phyloP scores from a whole-genome alignment of 768 basidiomycete species.

The Naganishia friedmannii region DNA sequence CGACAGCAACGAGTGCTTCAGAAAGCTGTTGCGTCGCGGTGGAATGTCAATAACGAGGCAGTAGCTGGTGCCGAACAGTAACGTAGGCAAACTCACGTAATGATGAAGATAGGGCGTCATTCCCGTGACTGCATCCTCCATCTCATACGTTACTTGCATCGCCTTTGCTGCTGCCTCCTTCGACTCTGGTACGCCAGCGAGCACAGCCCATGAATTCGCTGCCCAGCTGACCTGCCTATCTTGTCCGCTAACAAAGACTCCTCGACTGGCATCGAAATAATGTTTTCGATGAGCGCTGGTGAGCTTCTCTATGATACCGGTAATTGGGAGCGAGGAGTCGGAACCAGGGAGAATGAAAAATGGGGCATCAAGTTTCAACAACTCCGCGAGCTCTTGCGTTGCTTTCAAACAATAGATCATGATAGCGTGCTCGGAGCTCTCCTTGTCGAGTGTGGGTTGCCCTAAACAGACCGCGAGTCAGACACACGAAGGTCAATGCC shows the following conservation, averaged over 20 bases:
- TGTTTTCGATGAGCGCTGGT: constrained; percentile 25
- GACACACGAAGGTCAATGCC: no score
- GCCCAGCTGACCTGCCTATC: constrained; percentile 39
- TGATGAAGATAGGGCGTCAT: constrained; percentile 41
- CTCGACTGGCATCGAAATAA: constrained; percentile 30
- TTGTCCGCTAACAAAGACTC: constrained; percentile 33
- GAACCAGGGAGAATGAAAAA: constrained; percentile 11
- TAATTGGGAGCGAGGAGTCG: not conserved
- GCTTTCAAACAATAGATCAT: constrained; percentile 35
- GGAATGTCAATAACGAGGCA: not conserved
- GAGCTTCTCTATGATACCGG: constrained; percentile 27
- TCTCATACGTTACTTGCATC: constrained; percentile 31
- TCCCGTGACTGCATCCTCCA: constrained; percentile 19
- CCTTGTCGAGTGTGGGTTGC: constrained; percentile 35
- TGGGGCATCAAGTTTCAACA: constrained; percentile 31
- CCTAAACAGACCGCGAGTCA: constrained; percentile 20
- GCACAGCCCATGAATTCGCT: constrained; percentile 38
- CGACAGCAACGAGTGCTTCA: constrained; percentile 41
- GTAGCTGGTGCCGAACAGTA: not conserved
- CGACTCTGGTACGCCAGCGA: constrained; percentile 31
- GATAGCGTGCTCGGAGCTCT: constrained; percentile 31
- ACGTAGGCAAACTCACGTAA: constrained; percentile 26
- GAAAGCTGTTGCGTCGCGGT: constrained; percentile 25
- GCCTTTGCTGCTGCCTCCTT: constrained; percentile 34
- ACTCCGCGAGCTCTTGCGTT: constrained; percentile 27